Evolutionary conservation across 2,329 filamentous ascomycete species (phyloP), one percentile per base, ranked within the genome.

Genomic region (Hypoxylon sp.): DNA sequence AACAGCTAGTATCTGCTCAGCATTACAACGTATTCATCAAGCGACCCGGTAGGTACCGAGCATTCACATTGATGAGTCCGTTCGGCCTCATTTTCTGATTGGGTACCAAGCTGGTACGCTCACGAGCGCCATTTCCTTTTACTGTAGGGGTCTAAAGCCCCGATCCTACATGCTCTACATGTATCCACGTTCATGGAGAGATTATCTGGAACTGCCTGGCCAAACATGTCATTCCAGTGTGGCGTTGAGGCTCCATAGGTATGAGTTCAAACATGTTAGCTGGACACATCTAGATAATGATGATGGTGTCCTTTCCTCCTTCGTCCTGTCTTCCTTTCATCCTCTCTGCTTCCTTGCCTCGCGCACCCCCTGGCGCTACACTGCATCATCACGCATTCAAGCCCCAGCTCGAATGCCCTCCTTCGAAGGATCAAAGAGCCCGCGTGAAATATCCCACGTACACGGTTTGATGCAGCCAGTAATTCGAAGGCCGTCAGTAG

Each of bases 261-360:
- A n/a, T n/a, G 27, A 39, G 12, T 27, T 29, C 25, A n/a, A 14
- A 55, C 14, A 41, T 63, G 54, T 48, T 30, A 55, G 52, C 45
- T 45, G 30, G 19, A 30, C 9, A 55, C 45, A 53, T 23, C 51
- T 52, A 52, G 48, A 65, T 65, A 64, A 50, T 56, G 30, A 39
- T 48, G 47, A 55, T 50, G 57, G 37, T 59, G 48, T 65, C 48
- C 58, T 54, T 29, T 56, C 25, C 23, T 27, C 8, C 12, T 58
- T 46, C 46, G n/a, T 52, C 4, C 25, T 53, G 11, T 54, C 3
- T 21, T 68, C 41, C 8, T 30, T 61, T 45, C 23, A 39, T 55
- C 30, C 46, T 16, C 43, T 53, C 50, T 30, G 14, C 19, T 48
- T 61, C 21, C 34, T 41, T n/a, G 32, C 50, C 50, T 2, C 30